Conservation (phyloP, 805 yeast genomes). For the Kazachstania africana region DNA sequence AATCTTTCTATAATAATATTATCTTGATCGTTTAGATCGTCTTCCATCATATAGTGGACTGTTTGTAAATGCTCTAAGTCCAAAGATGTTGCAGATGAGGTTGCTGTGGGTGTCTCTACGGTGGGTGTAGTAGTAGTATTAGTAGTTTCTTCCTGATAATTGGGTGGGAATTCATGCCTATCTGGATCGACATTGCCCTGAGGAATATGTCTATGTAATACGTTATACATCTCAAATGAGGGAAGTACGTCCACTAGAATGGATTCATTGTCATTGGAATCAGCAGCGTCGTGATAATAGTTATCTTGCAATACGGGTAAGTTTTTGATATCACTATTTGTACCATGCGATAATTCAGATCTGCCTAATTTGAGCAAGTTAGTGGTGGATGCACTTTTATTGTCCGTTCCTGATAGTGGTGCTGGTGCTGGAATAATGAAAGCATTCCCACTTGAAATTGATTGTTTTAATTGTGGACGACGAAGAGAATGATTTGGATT, state of each 20-base stretch:
- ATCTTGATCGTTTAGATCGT: constrained; percentile 28
- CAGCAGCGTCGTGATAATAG: constrained; percentile 1
- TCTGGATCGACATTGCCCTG: constrained; percentile 28
- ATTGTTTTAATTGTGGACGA: neutral
- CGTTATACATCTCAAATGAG: constrained; percentile 57
- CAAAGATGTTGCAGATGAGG: constrained; percentile 2
- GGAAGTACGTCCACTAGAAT: constrained; percentile 44
- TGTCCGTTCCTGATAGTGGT: too few relatives aligned
- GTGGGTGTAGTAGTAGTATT: neutral
- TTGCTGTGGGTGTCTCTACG: constrained; percentile 1
- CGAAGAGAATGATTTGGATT: neutral
- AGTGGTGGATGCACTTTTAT: constrained; percentile 3
- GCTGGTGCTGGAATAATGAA: neutral
- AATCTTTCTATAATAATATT: constrained; percentile 40
- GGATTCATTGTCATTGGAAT: constrained; percentile 4
- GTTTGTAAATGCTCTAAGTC: constrained; percentile 13
- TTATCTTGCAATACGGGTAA: constrained; percentile 2
- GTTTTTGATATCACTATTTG: constrained; percentile 2
- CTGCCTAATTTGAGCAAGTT: constrained; percentile 5
- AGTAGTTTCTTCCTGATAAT: constrained; percentile 16
- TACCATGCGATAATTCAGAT: constrained; percentile 7
- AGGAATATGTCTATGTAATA: constrained; percentile 30
- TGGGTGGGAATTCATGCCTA: constrained; percentile 26
- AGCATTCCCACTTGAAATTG: neutral
- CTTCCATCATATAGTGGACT: constrained; percentile 10